phyloP scores from a whole-genome alignment of 805 yeast species.

The Wickerhamomyces strasburgensis region DNA sequence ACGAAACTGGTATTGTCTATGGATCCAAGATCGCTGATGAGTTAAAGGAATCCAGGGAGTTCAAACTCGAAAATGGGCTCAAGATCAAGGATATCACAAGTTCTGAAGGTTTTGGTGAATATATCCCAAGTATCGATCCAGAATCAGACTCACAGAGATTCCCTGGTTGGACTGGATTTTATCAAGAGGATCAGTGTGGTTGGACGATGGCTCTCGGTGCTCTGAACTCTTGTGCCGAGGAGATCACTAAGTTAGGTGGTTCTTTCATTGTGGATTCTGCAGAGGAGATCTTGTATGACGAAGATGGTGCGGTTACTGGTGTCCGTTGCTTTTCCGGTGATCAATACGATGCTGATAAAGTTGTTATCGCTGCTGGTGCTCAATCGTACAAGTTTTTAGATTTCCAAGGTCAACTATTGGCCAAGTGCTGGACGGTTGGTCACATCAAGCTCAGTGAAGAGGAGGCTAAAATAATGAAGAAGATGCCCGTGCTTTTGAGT shows the following conservation, averaged over 20 bases:
- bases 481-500: slow-evolving; percentile 33
- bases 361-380: slow-evolving; percentile 37
- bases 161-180: slow-evolving; percentile 30
- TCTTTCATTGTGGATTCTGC: slow-evolving; percentile 19
- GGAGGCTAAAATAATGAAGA: slow-evolving; percentile 28
- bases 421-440: slow-evolving; percentile 39
- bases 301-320: slow-evolving; percentile 25
- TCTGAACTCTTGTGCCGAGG: slow-evolving; percentile 25
- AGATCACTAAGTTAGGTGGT: slow-evolving; percentile 30
- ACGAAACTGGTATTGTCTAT: slow-evolving; percentile 31
- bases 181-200: slow-evolving; percentile 30
- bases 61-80: slow-evolving; percentile 3
- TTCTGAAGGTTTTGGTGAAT: slow-evolving; percentile 1
- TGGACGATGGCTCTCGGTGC: slow-evolving; percentile 34
- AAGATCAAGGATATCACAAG: not conserved
- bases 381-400: slow-evolving; percentile 31
- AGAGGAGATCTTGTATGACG: slow-evolving; percentile 16
- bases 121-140: slow-evolving; percentile 3
- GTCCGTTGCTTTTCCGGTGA: slow-evolving; percentile 27
- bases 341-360: slow-evolving; percentile 22
- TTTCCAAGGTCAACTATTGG: slow-evolving; percentile 31
- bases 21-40: slow-evolving; percentile 18
- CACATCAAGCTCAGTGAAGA: slow-evolving; percentile 33
- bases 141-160: slow-evolving; percentile 9
- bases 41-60: slow-evolving; percentile 10